Evolutionary conservation across 2,329 filamentous ascomycete species (phyloP).

Genomic region (Trichoderma sp.): DNA sequence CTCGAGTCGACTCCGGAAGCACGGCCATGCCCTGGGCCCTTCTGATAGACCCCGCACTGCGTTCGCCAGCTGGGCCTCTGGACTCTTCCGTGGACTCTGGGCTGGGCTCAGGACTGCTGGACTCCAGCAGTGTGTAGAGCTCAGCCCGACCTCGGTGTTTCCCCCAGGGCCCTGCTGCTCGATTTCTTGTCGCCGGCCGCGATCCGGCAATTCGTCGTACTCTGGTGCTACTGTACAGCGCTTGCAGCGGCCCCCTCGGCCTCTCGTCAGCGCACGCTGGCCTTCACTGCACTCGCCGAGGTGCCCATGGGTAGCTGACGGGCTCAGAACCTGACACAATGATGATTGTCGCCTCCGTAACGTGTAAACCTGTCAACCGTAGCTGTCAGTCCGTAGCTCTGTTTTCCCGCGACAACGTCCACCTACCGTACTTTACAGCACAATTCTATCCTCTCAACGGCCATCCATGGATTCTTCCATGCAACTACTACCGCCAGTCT

Average conservation of each 20-base stretch:
- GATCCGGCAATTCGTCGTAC: neutral
- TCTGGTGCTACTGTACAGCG: neutral
- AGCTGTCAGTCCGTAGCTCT: neutral
- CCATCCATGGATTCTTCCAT: neutral
- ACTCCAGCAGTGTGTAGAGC: neutral
- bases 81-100: neutral
- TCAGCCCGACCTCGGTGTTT: neutral
- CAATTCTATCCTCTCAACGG: neutral
- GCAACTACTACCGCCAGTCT: constrained; percentile 4
- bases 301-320: neutral
- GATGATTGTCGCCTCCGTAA: neutral
- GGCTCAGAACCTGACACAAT: neutral
- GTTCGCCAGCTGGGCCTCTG: neutral
- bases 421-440: neutral
- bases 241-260: neutral
- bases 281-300: neutral
- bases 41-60: constrained; percentile 15
- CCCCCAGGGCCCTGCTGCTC: neutral
- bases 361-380: neutral
- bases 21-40: neutral
- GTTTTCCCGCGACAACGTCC: neutral
- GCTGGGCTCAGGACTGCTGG: neutral
- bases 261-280: neutral
- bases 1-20: neutral
- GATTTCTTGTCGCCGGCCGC: neutral